Base-by-base conservation (phyloP, 2,329 filamentous ascomycete genomes). In the Remersonia thermophila region DNA sequence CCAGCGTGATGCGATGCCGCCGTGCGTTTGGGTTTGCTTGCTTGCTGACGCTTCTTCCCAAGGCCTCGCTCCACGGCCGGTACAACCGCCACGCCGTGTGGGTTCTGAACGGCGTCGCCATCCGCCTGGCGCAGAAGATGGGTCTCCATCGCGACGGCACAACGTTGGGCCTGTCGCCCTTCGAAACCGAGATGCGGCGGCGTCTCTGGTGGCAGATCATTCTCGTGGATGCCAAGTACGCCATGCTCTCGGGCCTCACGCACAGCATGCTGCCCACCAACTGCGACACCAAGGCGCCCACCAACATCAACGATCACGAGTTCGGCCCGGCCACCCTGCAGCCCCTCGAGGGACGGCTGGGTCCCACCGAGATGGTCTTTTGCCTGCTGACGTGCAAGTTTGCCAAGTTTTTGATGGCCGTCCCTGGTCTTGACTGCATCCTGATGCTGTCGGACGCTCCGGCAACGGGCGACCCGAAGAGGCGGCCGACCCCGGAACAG, bases 101-200 rank as follows among this genome's bases (percentile, higher is more conserved):
- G 71, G 66, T 77, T 30, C 50, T 80, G 15, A 73, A 71, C 35
- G 75, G 75, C 4, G 61, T 74, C 12, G 62, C 73, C 4, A 62
- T 81, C 25, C 67, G 77, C 14, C 73, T 81, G 35, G 76, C 74
- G 1, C 71, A 79, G 50, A 76, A 77, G 49, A 76, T 81, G 65
- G 77, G 77, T 1, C 62, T 80, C 32, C 74, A 80, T 41, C 65
- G 71, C 10, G 76, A 81, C 40, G 75, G 73, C 26, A 66, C 69
- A 40, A 53, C 57, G 13, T 58, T 76, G 5, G 67, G 67, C 2
- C 58, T 80, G 2, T 61, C 67, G 0, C 71, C 74, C 0, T 78
- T 79, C 46, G 75, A 81, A 47, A 70, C 69, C 2, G 75, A 82
- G 50, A 80, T 81, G 63, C 66, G 76, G n/a, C 61, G 77, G 30